These are phyloP conservation scores for Penicillium pancosmium DNA, from an alignment of 495 filamentous ascomycete genomes.

Conservation along the genomic window DNA sequence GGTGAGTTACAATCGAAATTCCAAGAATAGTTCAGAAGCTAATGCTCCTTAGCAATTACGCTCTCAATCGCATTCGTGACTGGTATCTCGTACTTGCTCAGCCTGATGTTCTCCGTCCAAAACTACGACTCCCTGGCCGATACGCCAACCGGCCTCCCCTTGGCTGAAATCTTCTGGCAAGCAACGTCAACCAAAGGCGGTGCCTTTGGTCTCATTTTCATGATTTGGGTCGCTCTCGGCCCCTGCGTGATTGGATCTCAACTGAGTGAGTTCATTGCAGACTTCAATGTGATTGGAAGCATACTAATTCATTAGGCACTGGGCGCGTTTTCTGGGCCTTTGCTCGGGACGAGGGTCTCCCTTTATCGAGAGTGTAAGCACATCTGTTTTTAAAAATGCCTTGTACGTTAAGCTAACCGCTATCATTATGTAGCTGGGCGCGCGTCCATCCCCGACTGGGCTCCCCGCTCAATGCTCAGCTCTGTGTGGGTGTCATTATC, in stretches of 20 bases:
- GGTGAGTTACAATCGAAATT: conserved; percentile 17
- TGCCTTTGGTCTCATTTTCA: conserved; percentile 54
- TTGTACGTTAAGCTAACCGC: background rate
- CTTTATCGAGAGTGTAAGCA: conserved; percentile 34
- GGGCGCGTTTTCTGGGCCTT: conserved; percentile 74
- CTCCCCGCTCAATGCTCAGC: conserved; percentile 60
- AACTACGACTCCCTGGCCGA: conserved; percentile 38
- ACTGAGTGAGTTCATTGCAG: conserved; percentile 36
- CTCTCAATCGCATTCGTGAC: conserved; percentile 50
- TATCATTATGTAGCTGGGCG: conserved; percentile 23
- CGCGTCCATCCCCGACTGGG: conserved; percentile 28
- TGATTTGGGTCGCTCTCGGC: conserved; percentile 57
- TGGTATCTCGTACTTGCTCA: conserved; percentile 45
- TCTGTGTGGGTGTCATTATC: conserved; percentile 59
- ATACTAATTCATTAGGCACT: conserved; percentile 50
- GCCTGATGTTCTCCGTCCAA: conserved; percentile 50
- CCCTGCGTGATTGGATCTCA: conserved; percentile 53
- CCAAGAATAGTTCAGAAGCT: background rate
- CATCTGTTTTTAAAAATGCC: background rate
- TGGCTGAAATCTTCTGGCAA: conserved; percentile 73
- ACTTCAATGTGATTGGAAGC: background rate
- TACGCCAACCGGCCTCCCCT: conserved; percentile 60
- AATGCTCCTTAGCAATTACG: conserved; percentile 37
- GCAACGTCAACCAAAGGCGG: conserved; percentile 67
- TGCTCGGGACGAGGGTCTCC: conserved; percentile 62